A percentile compares a stretch with the other conserved stretches of the same genome.
These are phyloP conservation scores for Elsinoe batatas DNA, from an alignment of 2,329 filamentous ascomycete species.

Conservation along the genomic window DNA sequence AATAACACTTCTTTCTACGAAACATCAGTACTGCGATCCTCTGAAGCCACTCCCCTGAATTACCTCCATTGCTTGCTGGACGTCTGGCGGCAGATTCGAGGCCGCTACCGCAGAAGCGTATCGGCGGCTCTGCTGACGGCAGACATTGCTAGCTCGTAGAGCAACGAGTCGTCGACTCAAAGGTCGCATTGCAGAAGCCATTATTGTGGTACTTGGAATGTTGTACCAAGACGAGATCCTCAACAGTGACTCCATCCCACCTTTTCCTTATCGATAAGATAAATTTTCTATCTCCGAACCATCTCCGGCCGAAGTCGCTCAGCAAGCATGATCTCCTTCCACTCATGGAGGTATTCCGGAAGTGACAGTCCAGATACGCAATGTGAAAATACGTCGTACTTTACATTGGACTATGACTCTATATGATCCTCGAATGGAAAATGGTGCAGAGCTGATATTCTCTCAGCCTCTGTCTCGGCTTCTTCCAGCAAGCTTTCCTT, in stretches of 20 bases:
- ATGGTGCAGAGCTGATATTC: background rate
- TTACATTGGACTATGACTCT: background rate
- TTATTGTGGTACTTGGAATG: background rate
- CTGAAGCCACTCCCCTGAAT: conserved; percentile 12
- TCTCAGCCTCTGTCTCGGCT: conserved; percentile 9
- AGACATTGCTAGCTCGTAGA: background rate
- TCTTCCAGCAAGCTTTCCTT: conserved; percentile 20
- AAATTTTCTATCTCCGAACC: conserved; percentile 8
- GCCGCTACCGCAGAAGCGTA: conserved; percentile 33
- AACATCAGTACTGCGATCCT: conserved; percentile 15
- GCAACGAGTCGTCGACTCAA: conserved; percentile 6
- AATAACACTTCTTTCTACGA: conserved; percentile 40
- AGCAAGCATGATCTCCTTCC: no score
- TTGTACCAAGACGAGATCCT: background rate
- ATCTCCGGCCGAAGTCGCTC: conserved; percentile 7
- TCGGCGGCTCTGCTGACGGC: conserved; percentile 12
- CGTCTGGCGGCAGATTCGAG: conserved; percentile 32
- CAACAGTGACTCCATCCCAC: conserved; percentile 9
- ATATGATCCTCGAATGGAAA: conserved; percentile 7
- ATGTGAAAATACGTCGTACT: no score
- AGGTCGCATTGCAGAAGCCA: conserved; percentile 11
- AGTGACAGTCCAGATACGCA: no score
- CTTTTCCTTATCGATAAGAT: conserved; percentile 8
- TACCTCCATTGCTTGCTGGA: conserved; percentile 35
- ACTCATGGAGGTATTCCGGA: no score